A percentile compares a stretch with the other conserved stretches of the same genome.
Evolutionary conservation across 1,139 yeast genomes (phyloP).

Genomic region (Blastobotrys illinoisensis): DNA sequence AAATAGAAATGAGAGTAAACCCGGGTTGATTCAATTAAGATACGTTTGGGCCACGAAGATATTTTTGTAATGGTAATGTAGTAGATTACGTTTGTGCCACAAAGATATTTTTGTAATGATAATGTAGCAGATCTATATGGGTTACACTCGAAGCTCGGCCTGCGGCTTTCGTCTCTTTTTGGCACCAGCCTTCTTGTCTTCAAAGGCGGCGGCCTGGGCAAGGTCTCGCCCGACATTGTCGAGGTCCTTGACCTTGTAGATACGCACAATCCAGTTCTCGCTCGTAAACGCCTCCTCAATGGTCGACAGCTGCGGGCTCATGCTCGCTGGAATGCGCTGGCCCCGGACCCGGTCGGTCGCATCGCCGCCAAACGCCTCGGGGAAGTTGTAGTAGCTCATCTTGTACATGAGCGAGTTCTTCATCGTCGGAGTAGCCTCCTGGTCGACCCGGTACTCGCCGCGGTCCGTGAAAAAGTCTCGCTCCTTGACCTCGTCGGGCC

Average conservation of each 20-base stretch:
- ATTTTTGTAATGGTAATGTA: too few species aligned
- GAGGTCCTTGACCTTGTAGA: constrained; percentile 84
- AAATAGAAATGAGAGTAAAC: too few species aligned
- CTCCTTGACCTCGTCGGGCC: constrained; percentile 97
- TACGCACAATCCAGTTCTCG: constrained; percentile 94
- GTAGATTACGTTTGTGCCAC: too few species aligned
- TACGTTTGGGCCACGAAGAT: too few species aligned
- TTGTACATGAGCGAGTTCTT: constrained; percentile 88
- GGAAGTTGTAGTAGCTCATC: constrained; percentile 85
- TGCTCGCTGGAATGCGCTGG: constrained; percentile 56
- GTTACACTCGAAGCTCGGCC: constrained; percentile 20
- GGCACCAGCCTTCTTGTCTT: constrained; percentile 27
- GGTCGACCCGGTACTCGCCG: constrained; percentile 88
- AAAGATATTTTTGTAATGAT: not conserved
- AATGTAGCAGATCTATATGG: not conserved
- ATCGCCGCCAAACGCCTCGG: constrained; percentile 64
- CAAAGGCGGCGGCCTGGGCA: constrained; percentile 22
- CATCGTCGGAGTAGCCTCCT: constrained; percentile 77
- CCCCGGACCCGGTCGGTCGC: constrained; percentile 82
- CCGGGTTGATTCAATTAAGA: too few species aligned
- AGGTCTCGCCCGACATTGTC: constrained; percentile 81
- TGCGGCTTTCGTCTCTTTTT: constrained; percentile 23
- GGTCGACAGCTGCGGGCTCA: constrained; percentile 60
- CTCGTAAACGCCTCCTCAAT: constrained; percentile 93
- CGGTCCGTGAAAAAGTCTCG: constrained; percentile 73